Evolutionary conservation across 2,329 filamentous ascomycete genomes (phyloP), one percentile per base, ranked within the genome.

Genomic region (Trichoderma semiorbis): DNA sequence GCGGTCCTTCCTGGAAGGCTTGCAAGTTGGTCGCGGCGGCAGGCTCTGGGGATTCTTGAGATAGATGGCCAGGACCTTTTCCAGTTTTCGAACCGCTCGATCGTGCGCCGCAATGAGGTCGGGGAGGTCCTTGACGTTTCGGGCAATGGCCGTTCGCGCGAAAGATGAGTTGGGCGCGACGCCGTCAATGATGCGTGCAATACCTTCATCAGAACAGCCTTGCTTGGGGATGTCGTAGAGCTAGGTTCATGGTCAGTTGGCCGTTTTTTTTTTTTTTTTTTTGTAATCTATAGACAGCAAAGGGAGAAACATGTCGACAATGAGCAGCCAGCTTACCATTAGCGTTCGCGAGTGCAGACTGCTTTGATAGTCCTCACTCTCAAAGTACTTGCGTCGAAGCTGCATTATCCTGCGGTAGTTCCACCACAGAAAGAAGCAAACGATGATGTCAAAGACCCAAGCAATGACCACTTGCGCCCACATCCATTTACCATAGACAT

Each of bases 61-160:
- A 79, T 99, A 98, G 76, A 93, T 97, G 47, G 96, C 93, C 69
- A 99, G 83, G 5, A 97, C 88, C 60, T 89, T 88, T 80, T 99
- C 96, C 50, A 99, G 87, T 75, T 93, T 87, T 62, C 93, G 90
- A 39, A 99, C 96, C 0, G 90, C 87, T 74, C 92, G 86, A 70
- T 94, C 91, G 78, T 99, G 95, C 78, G 97, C 88, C 72, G 92
- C 89, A 73, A 99, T 96, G 72, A 98, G 84, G 21, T 92, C 87
- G 12, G 96, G 96, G 14, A 99, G 86, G 50, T 95, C 91, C 80
- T 95, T 97, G 74, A 98, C 94, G 77, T 98, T 98, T 74, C 96
- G 90, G 28, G 94, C 95, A 76, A 98, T 91, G 12, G 93, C 91
- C 24, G 92, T 93, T 74, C 92, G 88, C 3, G 94, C 93, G 70